phyloP scores from a whole-genome alignment of 106 monocot genomes.

The Agapanthus africanus region DNA sequence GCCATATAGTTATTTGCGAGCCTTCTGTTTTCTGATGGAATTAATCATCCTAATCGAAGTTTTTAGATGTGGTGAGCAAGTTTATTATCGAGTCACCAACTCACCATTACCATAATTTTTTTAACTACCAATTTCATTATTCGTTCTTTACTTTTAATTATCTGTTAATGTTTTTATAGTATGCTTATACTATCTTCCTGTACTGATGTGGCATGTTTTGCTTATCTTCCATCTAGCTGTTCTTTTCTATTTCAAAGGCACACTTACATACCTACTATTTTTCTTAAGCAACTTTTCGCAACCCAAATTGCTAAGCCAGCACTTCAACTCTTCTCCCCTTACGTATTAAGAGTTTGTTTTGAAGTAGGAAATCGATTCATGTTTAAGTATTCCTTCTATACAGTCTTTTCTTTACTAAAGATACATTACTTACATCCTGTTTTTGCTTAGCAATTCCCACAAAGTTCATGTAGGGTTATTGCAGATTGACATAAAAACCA shows the following conservation, averaged over 20 bases:
- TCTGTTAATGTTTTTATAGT: background rate
- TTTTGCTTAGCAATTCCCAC: background rate
- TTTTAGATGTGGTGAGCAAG: background rate
- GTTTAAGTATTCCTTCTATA: background rate
- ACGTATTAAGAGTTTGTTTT: background rate
- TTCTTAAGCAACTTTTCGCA: background rate
- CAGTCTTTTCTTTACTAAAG: background rate
- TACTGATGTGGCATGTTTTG: background rate
- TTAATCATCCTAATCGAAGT: background rate
- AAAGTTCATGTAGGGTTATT: background rate
- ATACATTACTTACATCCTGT: background rate
- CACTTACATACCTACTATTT: too few relatives aligned
- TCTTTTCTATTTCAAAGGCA: background rate
- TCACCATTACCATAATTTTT: background rate
- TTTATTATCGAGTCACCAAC: background rate
- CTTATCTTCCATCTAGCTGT: background rate
- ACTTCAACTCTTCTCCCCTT: background rate
- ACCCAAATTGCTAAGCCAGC: background rate
- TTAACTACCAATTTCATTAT: background rate
- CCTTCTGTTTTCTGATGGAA: background rate
- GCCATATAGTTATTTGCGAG: background rate
- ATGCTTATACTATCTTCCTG: background rate
- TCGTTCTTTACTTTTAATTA: background rate
- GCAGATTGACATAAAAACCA: background rate
- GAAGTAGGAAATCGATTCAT: background rate